phyloP scores from a whole-genome alignment of 2,329 filamentous ascomycete species.

The Apiospora saccharicola region DNA sequence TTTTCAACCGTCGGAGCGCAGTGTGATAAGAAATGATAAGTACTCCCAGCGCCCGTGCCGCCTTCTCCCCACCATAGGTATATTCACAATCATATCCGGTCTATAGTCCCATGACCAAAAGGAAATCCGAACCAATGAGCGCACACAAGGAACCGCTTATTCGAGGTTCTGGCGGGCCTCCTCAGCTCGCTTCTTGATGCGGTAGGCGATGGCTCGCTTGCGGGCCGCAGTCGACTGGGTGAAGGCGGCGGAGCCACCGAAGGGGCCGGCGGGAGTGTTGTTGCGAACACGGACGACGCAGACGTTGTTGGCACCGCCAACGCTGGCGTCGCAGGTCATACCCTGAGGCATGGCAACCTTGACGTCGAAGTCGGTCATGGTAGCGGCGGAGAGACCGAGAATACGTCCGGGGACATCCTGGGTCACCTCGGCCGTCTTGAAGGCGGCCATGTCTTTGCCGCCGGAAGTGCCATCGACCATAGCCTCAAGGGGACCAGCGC shows the following conservation, averaged over 20 bases:
- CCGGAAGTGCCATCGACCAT: slow-evolving; percentile 69
- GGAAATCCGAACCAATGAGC: background rate
- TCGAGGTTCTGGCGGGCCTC: slow-evolving; percentile 27
- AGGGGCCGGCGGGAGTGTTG: slow-evolving; percentile 67
- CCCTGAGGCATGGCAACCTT: slow-evolving; percentile 71
- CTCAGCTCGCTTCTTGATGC: slow-evolving; percentile 45
- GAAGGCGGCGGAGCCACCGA: slow-evolving; percentile 72
- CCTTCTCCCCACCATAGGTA: background rate
- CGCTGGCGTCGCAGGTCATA: slow-evolving; percentile 69
- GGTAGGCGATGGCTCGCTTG: slow-evolving; percentile 69
- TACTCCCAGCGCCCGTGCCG: slow-evolving; percentile 4
- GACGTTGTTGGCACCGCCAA: slow-evolving; percentile 66
- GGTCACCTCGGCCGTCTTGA: slow-evolving; percentile 65
- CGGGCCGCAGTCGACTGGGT: slow-evolving; percentile 64
- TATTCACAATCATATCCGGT: background rate
- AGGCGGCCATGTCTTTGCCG: slow-evolving; percentile 66
- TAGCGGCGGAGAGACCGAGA: slow-evolving; percentile 64
- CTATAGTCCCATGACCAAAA: background rate
- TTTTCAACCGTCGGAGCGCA: background rate
- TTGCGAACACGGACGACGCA: slow-evolving; percentile 73
- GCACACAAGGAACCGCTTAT: slow-evolving; percentile 20
- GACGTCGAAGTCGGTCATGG: slow-evolving; percentile 70
- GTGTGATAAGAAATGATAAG: slow-evolving; percentile 9
- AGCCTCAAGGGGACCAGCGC: slow-evolving; percentile 69
- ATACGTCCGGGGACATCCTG: slow-evolving; percentile 69